Evolutionary conservation across 1,139 yeast species (phyloP), one percentile per base, ranked within the genome.

Genomic region (Diutina neorugosa): DNA sequence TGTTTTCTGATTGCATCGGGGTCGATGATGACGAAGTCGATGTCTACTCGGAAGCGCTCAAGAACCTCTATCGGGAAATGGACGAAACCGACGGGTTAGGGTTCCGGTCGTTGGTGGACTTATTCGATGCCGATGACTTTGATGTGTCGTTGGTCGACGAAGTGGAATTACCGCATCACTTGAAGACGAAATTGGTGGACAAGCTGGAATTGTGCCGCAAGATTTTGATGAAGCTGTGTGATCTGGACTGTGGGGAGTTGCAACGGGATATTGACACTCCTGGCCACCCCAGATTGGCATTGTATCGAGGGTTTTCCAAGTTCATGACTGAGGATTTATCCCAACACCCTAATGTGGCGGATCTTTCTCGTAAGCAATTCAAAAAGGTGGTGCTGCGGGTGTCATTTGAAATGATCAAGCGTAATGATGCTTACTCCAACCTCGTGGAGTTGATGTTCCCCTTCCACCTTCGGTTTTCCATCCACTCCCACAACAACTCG

Each of bases 401-500:
- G 54, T 83, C 85, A 0, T 80, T 79, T 63, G 83, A 80, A 60
- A 81, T 81, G 85, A 81, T 81, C 56, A 58, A 63, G 62, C 66
- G 85, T 57, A 81, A 81, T 60, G 86, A 81, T 61, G 85, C 86
- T 6, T 80, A 81, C 60, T 80, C 84, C 2, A 81, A 81, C 61
- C 68, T 80, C 61, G 84, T 81, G 50, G 85, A 80, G 56, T 65
- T 80, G 57, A 63, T 80, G 52, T 80, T 81, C 55, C 86, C 86
- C 6, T 77, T 77, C 61, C 83, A 79, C 59, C 63, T 80, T 61
- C 70, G 86, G 58, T 68, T 80, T 48, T 80, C 84, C 9, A 80
- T 81, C 55, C 86, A 81, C 62, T 83, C 84, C 0, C 85, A 81
- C 61, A 70, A 66, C 47, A 80, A 80, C 57, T 59, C 68, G 40